Conservation (phyloP, 257 asterid species). For the Primulina tabacum region DNA sequence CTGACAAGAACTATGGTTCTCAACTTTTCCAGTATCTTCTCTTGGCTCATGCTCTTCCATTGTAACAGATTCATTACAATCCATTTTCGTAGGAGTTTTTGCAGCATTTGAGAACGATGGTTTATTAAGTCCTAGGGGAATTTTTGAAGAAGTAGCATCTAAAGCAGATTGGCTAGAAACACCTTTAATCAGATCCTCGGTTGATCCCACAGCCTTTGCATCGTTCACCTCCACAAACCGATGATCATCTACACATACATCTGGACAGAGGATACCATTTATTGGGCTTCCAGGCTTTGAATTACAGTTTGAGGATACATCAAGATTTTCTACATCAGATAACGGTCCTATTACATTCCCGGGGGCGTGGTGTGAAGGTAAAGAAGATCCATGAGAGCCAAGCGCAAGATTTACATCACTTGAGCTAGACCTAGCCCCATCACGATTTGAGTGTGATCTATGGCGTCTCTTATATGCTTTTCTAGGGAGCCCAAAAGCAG, state of each 20-base stretch:
- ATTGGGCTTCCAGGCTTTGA: conserved; percentile 38
- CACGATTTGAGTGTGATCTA: conserved; percentile 72
- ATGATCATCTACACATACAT: conserved; percentile 34
- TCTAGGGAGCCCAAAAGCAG: conserved; percentile 59
- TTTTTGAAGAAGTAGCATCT: conserved; percentile 42
- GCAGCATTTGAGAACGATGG: conserved; percentile 31
- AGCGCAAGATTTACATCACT: conserved; percentile 48
- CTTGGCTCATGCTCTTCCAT: conserved; percentile 38
- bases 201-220: conserved; percentile 46
- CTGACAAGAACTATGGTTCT: conserved; percentile 44
- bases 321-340: conserved; percentile 53
- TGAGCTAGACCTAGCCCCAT: conserved; percentile 61
- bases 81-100: conserved; percentile 34
- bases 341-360: conserved; percentile 41
- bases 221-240: conserved; percentile 44
- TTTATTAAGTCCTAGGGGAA: conserved; percentile 31
- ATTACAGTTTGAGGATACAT: conserved; percentile 31
- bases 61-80: conserved; percentile 40
- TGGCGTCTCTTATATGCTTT: conserved; percentile 81
- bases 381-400: conserved; percentile 50
- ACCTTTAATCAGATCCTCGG: conserved; percentile 34
- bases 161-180: conserved; percentile 28
- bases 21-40: conserved; percentile 33
- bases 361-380: conserved; percentile 44
- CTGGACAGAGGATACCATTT: conserved; percentile 33